Conservation (phyloP, 805 yeast genomes). For the Dipodascus albidus region DNA sequence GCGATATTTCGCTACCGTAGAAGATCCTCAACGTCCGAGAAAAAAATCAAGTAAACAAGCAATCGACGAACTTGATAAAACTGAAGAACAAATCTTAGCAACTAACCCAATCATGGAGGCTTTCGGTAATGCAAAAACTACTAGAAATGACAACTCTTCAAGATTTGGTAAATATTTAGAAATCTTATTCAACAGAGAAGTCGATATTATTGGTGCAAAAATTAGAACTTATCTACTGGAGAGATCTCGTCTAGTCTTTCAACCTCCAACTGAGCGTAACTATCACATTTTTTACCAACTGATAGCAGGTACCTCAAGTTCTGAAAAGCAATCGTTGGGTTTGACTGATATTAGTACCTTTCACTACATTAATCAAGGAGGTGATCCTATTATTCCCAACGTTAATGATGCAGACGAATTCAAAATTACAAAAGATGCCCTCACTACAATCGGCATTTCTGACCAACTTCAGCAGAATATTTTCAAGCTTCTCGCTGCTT, state of each 20-base stretch:
- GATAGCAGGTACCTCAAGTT: conserved; percentile 51
- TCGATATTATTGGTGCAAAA: conserved; percentile 85
- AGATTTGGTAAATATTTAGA: conserved; percentile 95
- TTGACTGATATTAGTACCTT: conserved; percentile 58
- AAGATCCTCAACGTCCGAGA: conserved; percentile 26
- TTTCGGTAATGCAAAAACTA: conserved; percentile 96
- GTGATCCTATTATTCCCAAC: conserved; percentile 53
- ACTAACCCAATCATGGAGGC: conserved; percentile 97
- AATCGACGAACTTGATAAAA: conserved; percentile 50
- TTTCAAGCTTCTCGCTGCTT: conserved; percentile 73
- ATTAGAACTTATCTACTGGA: conserved; percentile 88
- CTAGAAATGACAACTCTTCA: conserved; percentile 94
- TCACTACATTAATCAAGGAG: conserved; percentile 84
- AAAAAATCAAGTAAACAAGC: conserved; percentile 31
- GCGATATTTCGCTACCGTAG: conserved; percentile 96
- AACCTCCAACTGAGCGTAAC: conserved; percentile 82
- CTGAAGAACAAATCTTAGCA: conserved; percentile 89
- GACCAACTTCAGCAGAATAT: conserved; percentile 49
- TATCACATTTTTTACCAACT: conserved; percentile 92
- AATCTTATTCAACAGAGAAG: conserved; percentile 64
- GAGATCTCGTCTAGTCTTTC: conserved; percentile 89
- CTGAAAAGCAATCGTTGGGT: conserved; percentile 44
- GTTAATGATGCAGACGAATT: conserved; percentile 80
- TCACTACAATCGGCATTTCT: conserved; percentile 65
- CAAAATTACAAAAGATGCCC: conserved; percentile 61